Conservation (phyloP, 768 basidiomycete genomes). For the Trametes sanguinea region DNA sequence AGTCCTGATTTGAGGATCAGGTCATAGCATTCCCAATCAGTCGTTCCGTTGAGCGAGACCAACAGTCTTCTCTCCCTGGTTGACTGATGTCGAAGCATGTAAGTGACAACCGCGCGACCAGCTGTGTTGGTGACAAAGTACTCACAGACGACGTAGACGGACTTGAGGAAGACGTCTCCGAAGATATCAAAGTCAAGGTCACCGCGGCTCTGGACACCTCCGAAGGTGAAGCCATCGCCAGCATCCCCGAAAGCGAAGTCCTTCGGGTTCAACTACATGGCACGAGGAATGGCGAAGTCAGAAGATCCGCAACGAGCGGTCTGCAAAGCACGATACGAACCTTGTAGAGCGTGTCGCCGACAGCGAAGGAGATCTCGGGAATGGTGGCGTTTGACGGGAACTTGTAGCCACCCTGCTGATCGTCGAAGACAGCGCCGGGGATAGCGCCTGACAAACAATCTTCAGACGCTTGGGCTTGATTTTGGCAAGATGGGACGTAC, state of each 20-base stretch:
- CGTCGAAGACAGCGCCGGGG: constrained; percentile 38
- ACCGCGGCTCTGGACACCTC: constrained; percentile 37
- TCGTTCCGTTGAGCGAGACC: constrained; percentile 33
- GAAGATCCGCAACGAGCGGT: neutral
- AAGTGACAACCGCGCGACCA: neutral
- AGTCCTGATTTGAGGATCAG: too few relatives aligned
- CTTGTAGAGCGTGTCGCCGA: constrained; percentile 37
- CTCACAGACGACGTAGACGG: constrained; percentile 37
- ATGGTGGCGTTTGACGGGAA: constrained; percentile 36
- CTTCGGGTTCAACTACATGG: constrained; percentile 22
- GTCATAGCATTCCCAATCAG: neutral
- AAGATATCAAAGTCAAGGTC: constrained; percentile 35
- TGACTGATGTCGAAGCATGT: constrained; percentile 19
- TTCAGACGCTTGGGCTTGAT: constrained; percentile 6
- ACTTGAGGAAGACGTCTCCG: constrained; percentile 38
- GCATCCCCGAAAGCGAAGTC: constrained; percentile 32
- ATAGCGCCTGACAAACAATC: constrained; percentile 31
- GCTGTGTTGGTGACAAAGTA: neutral
- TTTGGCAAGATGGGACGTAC: neutral
- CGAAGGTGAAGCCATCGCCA: constrained; percentile 31
- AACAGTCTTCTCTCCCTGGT: constrained; percentile 32
- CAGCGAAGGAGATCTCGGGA: constrained; percentile 37
- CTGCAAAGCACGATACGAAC: constrained; percentile 15
- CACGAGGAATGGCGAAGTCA: neutral
- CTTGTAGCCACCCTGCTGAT: constrained; percentile 41